A percentile compares a stretch with the other conserved stretches of the same genome.
Conservation (phyloP, 1,284 basidiomycete species). For the Lentinula novae-zelandiae region DNA sequence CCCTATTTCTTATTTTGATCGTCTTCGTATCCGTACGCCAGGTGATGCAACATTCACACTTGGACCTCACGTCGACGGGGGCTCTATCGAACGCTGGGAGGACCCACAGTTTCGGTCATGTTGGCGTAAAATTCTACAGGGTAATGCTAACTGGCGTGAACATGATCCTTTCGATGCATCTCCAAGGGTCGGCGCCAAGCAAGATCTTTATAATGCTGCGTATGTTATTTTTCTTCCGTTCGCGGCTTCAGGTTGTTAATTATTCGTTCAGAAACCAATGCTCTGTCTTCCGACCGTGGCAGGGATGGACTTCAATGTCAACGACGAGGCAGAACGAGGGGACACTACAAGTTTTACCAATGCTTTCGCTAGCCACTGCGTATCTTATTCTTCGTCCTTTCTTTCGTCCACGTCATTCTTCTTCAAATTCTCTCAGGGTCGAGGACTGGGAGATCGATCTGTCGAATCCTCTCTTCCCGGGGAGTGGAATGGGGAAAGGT, state of each 20-base stretch:
- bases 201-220: constrained; percentile 52
- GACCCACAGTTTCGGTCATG: constrained; percentile 58
- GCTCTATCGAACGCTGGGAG: constrained; percentile 78
- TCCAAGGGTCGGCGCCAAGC: constrained; percentile 46
- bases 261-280: constrained; percentile 44
- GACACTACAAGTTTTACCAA: constrained; percentile 11
- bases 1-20: constrained; percentile 73
- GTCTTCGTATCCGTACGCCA: constrained; percentile 70
- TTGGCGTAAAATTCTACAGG: constrained; percentile 50
- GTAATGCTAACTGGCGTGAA: constrained; percentile 46
- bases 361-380: constrained; percentile 29
- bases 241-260: not conserved
- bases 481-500: constrained; percentile 53
- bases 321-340: constrained; percentile 64
- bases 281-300: constrained; percentile 75
- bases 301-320: constrained; percentile 73
- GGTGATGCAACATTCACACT: constrained; percentile 62
- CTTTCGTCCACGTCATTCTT: constrained; percentile 3
- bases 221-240: not conserved
- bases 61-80: constrained; percentile 75
- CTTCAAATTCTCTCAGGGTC: constrained; percentile 6
- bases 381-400: constrained; percentile 66
- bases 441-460: constrained; percentile 65
- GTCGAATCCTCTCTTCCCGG: constrained; percentile 58
- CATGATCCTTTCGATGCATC: constrained; percentile 59